phyloP scores from a whole-genome alignment of 345 rosid genomes.

The Syzygium jambos region DNA sequence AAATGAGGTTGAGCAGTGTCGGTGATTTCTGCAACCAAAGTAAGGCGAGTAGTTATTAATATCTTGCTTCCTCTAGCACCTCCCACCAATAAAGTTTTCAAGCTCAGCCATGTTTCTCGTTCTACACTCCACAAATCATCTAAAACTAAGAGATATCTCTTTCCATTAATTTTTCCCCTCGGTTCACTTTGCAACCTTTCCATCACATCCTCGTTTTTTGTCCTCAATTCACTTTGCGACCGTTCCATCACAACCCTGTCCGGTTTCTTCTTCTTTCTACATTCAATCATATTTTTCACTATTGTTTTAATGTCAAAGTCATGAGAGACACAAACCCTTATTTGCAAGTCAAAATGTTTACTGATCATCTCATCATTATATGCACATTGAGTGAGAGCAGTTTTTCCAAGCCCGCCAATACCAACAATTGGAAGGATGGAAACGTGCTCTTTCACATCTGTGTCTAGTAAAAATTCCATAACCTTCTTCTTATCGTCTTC shows the following conservation, averaged over 20 bases:
- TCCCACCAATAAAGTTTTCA: background rate
- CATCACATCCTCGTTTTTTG: background rate
- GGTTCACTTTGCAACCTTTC: background rate
- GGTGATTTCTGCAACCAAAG: background rate
- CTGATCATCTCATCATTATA: background rate
- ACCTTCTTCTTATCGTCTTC: background rate
- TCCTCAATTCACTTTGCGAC: background rate
- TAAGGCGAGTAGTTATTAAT: rapidly evolving
- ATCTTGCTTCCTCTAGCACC: background rate
- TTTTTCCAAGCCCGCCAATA: background rate
- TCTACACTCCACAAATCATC: background rate
- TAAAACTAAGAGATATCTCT: background rate
- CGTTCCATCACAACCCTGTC: background rate
- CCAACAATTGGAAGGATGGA: background rate
- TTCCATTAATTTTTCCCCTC: background rate
- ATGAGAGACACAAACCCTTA: background rate
- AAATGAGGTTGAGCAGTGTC: background rate
- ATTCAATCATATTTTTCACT: too few species aligned
- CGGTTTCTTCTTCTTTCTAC: background rate
- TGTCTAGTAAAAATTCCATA: too few species aligned
- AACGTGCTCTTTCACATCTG: background rate
- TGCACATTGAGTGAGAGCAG: background rate
- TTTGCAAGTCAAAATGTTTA: too few species aligned
- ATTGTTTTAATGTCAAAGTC: background rate
- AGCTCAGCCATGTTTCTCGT: background rate